Percentiles rank a stretch among this genome's conserved stretches.
Evolutionary conservation across 371 early-diverging fungal species (phyloP).

Genomic region (Batrachochytrium dendrobatidis): DNA sequence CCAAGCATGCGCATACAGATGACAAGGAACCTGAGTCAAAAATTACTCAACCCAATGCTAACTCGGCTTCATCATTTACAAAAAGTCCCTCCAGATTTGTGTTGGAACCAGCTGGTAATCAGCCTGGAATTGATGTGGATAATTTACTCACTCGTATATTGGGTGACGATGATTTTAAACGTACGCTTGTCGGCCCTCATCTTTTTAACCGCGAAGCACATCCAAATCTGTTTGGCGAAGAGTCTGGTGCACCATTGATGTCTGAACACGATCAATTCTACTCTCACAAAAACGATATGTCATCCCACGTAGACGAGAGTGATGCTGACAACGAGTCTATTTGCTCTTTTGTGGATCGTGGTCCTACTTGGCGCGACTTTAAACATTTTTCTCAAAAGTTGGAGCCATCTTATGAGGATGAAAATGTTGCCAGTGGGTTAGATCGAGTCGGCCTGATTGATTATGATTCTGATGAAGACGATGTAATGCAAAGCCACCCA

Average conservation of each 20-base stretch:
- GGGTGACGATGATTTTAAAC: slow-evolving; percentile 1
- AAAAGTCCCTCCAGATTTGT: not conserved
- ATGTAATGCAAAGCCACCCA: not conserved
- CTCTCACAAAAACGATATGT: not conserved
- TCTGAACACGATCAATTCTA: not conserved
- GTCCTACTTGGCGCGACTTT: not conserved
- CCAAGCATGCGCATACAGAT: not conserved
- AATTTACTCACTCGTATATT: not conserved
- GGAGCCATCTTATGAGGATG: not conserved
- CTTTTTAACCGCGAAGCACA: slow-evolving; percentile 1
- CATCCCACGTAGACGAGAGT: not conserved
- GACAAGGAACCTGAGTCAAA: no score
- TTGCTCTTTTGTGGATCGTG: not conserved
- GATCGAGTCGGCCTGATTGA: not conserved
- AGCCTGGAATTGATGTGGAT: not conserved
- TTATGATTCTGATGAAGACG: not conserved
- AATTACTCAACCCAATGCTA: no score
- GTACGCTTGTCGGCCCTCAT: not conserved
- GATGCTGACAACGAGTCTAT: not conserved
- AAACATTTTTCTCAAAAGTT: not conserved
- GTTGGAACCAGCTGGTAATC: not conserved
- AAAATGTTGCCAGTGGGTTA: not conserved
- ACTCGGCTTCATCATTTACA: no score
- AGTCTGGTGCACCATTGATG: not conserved
- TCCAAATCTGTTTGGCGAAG: slow-evolving; percentile 1